These are phyloP conservation scores for Drechslerella coelobrocha DNA, from an alignment of 2,329 filamentous ascomycete genomes.

Conservation along the genomic window DNA sequence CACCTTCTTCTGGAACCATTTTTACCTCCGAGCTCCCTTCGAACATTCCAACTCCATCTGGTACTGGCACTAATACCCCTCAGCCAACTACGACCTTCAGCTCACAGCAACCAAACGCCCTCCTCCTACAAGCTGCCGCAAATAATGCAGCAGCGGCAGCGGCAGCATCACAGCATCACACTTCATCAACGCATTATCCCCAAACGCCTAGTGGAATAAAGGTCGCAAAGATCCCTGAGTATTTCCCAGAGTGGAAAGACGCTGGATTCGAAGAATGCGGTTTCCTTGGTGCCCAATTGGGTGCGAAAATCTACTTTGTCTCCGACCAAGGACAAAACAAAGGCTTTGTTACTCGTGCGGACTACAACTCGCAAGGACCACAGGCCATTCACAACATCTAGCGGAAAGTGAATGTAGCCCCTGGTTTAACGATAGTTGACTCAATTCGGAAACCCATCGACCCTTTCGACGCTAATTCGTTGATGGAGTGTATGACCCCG, in stretches of 20 bases:
- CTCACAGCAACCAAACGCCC: conserved; percentile 77
- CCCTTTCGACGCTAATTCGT: neutral
- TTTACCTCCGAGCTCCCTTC: conserved; percentile 97
- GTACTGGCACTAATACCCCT: conserved; percentile 90
- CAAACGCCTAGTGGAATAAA: conserved; percentile 87
- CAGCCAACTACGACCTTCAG: conserved; percentile 66
- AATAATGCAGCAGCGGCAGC: conserved; percentile 65
- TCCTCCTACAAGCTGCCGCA: conserved; percentile 88
- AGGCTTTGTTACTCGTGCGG: conserved; percentile 72
- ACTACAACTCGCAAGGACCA: conserved; percentile 73
- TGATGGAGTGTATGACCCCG: no score
- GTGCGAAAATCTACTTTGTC: conserved; percentile 76
- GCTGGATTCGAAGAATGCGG: conserved; percentile 78
- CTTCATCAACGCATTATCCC: conserved; percentile 66
- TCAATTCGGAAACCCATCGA: neutral
- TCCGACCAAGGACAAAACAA: conserved; percentile 71
- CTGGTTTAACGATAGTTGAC: neutral
- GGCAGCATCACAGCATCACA: conserved; percentile 57
- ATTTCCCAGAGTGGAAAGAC: conserved; percentile 90
- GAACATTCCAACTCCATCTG: conserved; percentile 86
- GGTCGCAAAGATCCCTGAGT: conserved; percentile 76
- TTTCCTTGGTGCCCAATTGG: conserved; percentile 87
- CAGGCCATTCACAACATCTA: conserved; percentile 67
- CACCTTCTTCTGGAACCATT: conserved; percentile 89
- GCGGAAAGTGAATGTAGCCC: conserved; percentile 3